Percentiles rank a stretch among this genome's conserved stretches.
phyloP scores from a whole-genome alignment of 495 filamentous ascomycete species.

The Aspergillus panamensis region DNA sequence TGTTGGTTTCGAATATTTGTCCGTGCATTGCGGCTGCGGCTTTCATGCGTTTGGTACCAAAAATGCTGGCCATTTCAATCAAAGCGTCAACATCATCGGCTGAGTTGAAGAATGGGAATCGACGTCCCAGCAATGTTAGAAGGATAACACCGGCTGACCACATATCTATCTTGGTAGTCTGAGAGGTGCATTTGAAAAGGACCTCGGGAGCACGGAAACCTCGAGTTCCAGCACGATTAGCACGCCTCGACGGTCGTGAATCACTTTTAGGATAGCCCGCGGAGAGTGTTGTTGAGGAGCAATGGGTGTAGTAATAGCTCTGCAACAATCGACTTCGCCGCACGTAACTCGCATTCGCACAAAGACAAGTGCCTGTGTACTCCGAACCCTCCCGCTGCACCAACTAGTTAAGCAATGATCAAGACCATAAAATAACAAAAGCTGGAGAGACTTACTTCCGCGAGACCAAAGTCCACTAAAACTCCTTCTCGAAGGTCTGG shows the following conservation, averaged over 20 bases:
- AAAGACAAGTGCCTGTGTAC: constrained; percentile 40
- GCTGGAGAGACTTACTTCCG: constrained; percentile 52
- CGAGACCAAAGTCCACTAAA: constrained; percentile 93
- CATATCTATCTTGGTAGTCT: constrained; percentile 94
- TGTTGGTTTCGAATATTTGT: constrained; percentile 80
- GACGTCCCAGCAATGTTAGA: constrained; percentile 79
- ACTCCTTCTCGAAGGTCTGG: constrained; percentile 76
- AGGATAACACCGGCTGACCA: constrained; percentile 96
- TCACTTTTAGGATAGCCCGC: constrained; percentile 82
- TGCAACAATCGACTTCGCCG: constrained; percentile 38
- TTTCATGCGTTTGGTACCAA: constrained; percentile 81
- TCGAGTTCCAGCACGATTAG: constrained; percentile 93
- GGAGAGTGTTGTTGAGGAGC: constrained; percentile 42
- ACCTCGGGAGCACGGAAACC: constrained; percentile 97
- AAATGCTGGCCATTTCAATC: constrained; percentile 94
- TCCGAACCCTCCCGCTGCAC: constrained; percentile 43
- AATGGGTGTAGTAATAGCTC: constrained; percentile 45
- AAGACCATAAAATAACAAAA: constrained; percentile 1
- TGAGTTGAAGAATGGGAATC: constrained; percentile 98
- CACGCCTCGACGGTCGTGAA: constrained; percentile 77
- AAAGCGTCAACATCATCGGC: constrained; percentile 94
- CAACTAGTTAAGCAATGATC: neutral
- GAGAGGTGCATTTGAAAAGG: constrained; percentile 92
- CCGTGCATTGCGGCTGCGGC: constrained; percentile 79
- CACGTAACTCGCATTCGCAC: constrained; percentile 36